Base-by-base conservation (phyloP, 2,329 filamentous ascomycete genomes). In the Penicillium sp. region DNA sequence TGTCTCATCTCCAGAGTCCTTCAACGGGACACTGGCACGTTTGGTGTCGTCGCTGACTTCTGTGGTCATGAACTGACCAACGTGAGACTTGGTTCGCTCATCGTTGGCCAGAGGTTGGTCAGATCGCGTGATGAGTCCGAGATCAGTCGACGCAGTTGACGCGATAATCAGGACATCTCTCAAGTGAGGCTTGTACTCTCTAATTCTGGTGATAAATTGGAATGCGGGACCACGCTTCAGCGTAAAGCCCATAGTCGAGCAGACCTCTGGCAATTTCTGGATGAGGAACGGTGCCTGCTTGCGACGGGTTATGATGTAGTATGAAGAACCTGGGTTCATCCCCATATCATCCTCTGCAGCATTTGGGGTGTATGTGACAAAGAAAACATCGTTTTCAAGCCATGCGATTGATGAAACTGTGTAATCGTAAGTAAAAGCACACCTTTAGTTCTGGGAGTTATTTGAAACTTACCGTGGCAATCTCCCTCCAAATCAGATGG, bases 341-440 rank as follows among this genome's bases (percentile, higher is more conserved):
- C 77, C 77, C 53, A 81, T 79, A 39, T 83, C 82, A 55, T 82
- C 81, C 60, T 82, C 83, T 31, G 82, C 78, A n/a, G 60, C 59
- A 53, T 73, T 77, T n/a, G 85, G 82, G 1, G 89, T 91, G 74
- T 97, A 89, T 23, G 94, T 84, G 55, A 88, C 82, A 44, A 97
- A 81, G 71, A 97, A 96, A 2, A 93, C 78, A 66, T 96, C 79
- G 66, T 94, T 96, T 69, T 94, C 90, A 21, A 97, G 82, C 94
- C 96, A 99, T 38, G 83, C 83, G 41, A 99, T 82, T 17, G 89
- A 89, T 4, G 91, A 90, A 3, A 96, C 90, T 78, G 59, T 27
- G 44, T 31, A 35, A 38, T 25, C 19, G 17, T 65, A 41, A 65
- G 58, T 33, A 39, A 42, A 33, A n/a, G 2, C 12, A n/a, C 12